Evolutionary conservation across 106 monocot genomes (phyloP).

Genomic region (Hemerocallis citrina): DNA sequence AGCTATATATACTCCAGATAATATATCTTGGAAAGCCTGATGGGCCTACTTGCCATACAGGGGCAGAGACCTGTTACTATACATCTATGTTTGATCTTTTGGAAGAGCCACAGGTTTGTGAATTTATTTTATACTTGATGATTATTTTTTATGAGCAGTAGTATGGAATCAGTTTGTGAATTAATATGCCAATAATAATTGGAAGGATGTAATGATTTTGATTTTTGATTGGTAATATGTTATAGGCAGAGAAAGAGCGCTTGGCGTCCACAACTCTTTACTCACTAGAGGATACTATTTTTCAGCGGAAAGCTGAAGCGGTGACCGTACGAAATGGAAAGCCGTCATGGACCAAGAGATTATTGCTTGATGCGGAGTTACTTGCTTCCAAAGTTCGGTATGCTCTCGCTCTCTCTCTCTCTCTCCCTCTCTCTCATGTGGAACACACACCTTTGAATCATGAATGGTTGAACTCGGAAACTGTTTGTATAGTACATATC

Average conservation of each 20-base stretch:
- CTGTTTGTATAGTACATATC: too few species aligned
- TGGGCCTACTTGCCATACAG: slow-evolving; percentile 96
- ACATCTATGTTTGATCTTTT: slow-evolving; percentile 59
- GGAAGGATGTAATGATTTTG: too few species aligned
- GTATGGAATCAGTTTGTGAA: too few species aligned
- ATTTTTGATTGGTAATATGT: neutral
- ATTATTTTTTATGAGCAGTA: neutral
- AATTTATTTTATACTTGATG: neutral
- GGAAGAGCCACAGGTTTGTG: slow-evolving; percentile 46
- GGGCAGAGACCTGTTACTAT: slow-evolving; percentile 85
- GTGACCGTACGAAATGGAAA: slow-evolving; percentile 35
- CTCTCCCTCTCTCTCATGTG: too few species aligned
- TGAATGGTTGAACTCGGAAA: too few species aligned
- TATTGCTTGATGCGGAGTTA: slow-evolving; percentile 42
- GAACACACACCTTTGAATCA: too few species aligned
- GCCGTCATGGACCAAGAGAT: slow-evolving; percentile 81
- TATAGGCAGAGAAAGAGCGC: slow-evolving; percentile 26
- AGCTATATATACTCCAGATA: slow-evolving; percentile 36
- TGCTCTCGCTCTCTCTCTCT: neutral
- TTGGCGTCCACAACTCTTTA: slow-evolving; percentile 64
- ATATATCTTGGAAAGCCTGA: slow-evolving; percentile 94
- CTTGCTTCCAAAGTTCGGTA: slow-evolving; percentile 87
- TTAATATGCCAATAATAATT: neutral
- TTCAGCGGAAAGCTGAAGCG: slow-evolving; percentile 51
- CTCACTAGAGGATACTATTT: slow-evolving; percentile 73